phyloP scores from a whole-genome alignment of 2,329 filamentous ascomycete species.

The Stylonectria norvegica region DNA sequence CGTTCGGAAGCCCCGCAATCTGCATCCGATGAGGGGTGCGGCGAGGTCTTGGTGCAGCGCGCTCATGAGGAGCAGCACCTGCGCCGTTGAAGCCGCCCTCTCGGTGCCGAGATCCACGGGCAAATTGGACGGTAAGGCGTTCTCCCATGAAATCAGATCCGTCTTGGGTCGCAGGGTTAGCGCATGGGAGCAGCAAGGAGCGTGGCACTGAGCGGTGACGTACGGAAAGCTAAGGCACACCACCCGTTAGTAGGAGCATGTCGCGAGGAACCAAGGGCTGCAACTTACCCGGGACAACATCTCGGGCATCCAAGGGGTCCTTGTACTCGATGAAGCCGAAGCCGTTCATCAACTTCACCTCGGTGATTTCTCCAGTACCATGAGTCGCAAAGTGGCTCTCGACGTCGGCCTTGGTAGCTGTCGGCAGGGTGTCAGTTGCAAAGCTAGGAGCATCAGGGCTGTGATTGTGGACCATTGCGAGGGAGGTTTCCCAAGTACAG shows the following conservation, averaged over 20 bases:
- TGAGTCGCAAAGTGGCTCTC: constrained; percentile 93
- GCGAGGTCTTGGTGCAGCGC: constrained; percentile 69
- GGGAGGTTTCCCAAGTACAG: constrained; percentile 98
- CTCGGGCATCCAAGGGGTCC: constrained; percentile 94
- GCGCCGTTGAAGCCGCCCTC: constrained; percentile 47
- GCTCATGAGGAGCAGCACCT: too few relatives aligned
- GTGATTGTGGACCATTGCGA: constrained; percentile 69
- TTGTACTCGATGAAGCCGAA: constrained; percentile 99
- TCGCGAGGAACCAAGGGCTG: constrained; percentile 12
- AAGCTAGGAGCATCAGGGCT: constrained; percentile 28
- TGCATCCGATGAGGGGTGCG: constrained; percentile 96
- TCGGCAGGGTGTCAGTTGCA: constrained; percentile 46
- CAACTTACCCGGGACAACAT: constrained; percentile 90
- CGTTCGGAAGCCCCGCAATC: constrained; percentile 91
- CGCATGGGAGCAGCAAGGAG: constrained; percentile 12
- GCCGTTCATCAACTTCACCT: constrained; percentile 99
- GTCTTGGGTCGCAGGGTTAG: constrained; percentile 56
- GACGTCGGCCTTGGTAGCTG: constrained; percentile 95
- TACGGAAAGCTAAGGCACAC: constrained; percentile 56
- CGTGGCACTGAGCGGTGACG: constrained; percentile 34
- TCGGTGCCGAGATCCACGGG: constrained; percentile 71
- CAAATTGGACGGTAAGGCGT: constrained; percentile 96
- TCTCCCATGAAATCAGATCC: constrained; percentile 98
- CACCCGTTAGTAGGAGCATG: constrained; percentile 23
- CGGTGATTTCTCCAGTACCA: constrained; percentile 94